phyloP scores from a whole-genome alignment of 2,329 filamentous ascomycete genomes.

The Ophiostoma pallidulum region DNA sequence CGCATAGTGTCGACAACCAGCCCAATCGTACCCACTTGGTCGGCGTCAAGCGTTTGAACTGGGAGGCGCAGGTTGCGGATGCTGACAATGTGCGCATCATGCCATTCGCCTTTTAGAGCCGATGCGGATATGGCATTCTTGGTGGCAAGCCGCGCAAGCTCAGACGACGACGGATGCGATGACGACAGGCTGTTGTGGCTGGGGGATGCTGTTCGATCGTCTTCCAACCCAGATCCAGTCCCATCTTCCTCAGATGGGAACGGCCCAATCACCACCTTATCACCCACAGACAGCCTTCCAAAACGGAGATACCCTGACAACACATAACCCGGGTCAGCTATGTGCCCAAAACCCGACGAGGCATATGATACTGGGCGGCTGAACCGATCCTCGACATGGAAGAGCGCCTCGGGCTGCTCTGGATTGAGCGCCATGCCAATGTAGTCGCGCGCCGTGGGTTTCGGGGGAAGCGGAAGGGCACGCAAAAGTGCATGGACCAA shows the following conservation, averaged over 20 bases:
- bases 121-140: conserved; percentile 44
- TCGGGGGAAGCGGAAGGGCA: conserved; percentile 59
- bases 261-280: conserved; percentile 70
- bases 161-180: conserved; percentile 44
- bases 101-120: conserved; percentile 60
- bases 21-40: conserved; percentile 85
- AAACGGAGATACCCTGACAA: conserved; percentile 78
- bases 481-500: conserved; percentile 74
- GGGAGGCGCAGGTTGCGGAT: conserved; percentile 81
- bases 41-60: conserved; percentile 62
- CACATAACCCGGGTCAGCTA: conserved; percentile 53
- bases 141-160: conserved; percentile 42
- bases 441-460: conserved; percentile 44
- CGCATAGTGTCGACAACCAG: conserved; percentile 48
- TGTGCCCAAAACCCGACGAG: conserved; percentile 30
- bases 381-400: conserved; percentile 88
- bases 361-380: conserved; percentile 57
- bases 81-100: conserved; percentile 69
- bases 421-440: conserved; percentile 47
- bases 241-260: conserved; percentile 53
- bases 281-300: conserved; percentile 67
- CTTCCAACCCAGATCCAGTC: conserved; percentile 31
- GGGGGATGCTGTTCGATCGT: conserved; percentile 37
- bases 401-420: conserved; percentile 55
- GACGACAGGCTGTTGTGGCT: conserved; percentile 41